phyloP scores from a whole-genome alignment of 805 yeast genomes.

The Kluyveromyces lactis region DNA sequence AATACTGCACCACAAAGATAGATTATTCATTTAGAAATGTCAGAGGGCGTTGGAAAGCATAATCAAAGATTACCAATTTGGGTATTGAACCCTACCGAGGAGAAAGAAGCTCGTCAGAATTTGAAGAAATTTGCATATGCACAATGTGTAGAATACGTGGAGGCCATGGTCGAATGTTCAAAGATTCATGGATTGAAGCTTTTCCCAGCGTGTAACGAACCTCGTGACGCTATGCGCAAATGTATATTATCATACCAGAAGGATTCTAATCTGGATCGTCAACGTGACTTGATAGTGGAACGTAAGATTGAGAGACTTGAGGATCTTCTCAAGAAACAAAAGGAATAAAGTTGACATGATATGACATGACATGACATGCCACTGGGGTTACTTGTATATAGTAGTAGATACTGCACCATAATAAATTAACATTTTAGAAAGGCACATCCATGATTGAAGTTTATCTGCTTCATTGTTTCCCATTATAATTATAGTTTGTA shows the following conservation, averaged over 20 bases:
- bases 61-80: slow-evolving; percentile 51
- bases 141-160: slow-evolving; percentile 60
- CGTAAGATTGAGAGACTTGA: slow-evolving; percentile 42
- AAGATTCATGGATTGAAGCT: slow-evolving; percentile 54
- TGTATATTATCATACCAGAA: slow-evolving; percentile 58
- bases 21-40: neutral
- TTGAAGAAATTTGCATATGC: slow-evolving; percentile 63
- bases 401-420: no score
- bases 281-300: slow-evolving; percentile 54
- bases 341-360: neutral
- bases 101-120: slow-evolving; percentile 59
- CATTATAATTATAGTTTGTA: no score
- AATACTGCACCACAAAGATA: no score
- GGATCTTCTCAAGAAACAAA: slow-evolving; percentile 11
- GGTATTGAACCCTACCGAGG: slow-evolving; percentile 72
- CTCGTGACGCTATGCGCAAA: slow-evolving; percentile 47
- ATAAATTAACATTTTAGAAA: no score
- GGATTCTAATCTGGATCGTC: slow-evolving; percentile 52
- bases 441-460: no score
- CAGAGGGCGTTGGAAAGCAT: slow-evolving; percentile 10
- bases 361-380: neutral
- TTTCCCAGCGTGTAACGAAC: slow-evolving; percentile 55
- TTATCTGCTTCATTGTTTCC: no score
- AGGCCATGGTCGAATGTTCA: slow-evolving; percentile 58
- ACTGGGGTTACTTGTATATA: no score